Evolutionary conservation across 768 basidiomycete genomes (phyloP), one percentile per base, ranked within the genome.

Genomic region (Sporobolomyces pararoseus): DNA sequence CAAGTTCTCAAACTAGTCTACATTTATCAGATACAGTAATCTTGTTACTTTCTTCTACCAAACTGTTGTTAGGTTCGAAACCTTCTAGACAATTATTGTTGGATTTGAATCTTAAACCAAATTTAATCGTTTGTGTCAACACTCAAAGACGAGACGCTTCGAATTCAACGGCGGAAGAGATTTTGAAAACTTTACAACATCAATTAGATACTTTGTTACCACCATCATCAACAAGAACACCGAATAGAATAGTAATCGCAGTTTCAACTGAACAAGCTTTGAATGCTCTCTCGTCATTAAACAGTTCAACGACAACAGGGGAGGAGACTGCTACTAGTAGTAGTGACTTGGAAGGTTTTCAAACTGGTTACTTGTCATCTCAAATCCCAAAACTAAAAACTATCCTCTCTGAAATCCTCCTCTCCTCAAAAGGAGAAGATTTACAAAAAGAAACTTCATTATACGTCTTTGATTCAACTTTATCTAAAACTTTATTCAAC

Each of bases 41-140:
- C 59, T 62, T 74, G 27, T 49, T 74, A 54, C n/a, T 74, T 27
- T 70, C 72, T 44, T 64, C n/a, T n/a, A n/a, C 65, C 32, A 47
- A 57, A 19, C 23, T 37, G 14, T 44, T 60, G 17, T 68, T 71
- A n/a, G 32, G 59, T 5, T 60, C 66, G 0, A 16, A 29, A 3
- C 1, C 54, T 14, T 53, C 63, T 3, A 63, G 54, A 32, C 50
- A 62, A 5, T 29, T 68, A 27, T 34, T 71, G 9, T 55, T 66
- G 42, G 44, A 68, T 39, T 63, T 68, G 19, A 17, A 34, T 23
- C 14, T 42, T 21, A 71, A 74, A 39, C 73, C 73, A 3, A 65
- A 68, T 51, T 53, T 71, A 25, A 32, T 68, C 27, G 42, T 71
- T 27, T 70, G 64, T 21, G 63, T 74, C 54, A 59, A 68, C 59